Evolutionary conservation across 2,329 filamentous ascomycete species (phyloP).

Genomic region (Amauroascus niger): DNA sequence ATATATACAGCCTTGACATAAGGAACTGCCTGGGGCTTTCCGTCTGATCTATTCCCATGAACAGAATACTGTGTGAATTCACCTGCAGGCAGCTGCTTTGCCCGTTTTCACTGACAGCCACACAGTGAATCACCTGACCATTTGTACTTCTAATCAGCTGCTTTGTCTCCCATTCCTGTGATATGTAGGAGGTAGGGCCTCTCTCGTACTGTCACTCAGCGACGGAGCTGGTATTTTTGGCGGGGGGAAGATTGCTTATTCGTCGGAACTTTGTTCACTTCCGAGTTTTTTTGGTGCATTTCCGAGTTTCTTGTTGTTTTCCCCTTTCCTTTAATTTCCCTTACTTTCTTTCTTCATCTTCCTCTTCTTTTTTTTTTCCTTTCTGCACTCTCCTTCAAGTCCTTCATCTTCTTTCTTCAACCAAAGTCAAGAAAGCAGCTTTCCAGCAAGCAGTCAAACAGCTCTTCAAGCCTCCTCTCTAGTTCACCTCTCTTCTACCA

Average conservation of each 20-base stretch:
- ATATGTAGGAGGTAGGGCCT: too few species aligned
- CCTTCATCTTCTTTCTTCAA: not conserved
- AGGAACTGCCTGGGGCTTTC: too few species aligned
- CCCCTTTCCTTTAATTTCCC: not conserved
- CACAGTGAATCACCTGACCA: not conserved
- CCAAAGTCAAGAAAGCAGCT: not conserved
- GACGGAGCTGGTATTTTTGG: too few species aligned
- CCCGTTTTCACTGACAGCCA: not conserved
- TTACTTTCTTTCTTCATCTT: not conserved
- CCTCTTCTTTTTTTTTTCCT: not conserved
- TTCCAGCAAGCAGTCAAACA: not conserved
- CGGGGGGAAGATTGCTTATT: too few species aligned
- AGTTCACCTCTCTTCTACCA: not conserved
- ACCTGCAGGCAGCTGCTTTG: not conserved
- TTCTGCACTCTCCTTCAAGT: not conserved
- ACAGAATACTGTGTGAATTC: too few species aligned
- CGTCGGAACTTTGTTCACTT: not conserved
- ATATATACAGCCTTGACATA: too few species aligned
- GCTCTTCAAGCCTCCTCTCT: not conserved
- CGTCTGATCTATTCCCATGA: too few species aligned
- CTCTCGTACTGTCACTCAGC: not conserved
- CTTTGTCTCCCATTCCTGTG: not conserved
- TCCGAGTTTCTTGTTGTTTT: not conserved
- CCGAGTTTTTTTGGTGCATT: conserved; percentile 4
- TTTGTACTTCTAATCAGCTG: not conserved